phyloP scores from a whole-genome alignment of 768 basidiomycete genomes.

The Mycena vitilis region DNA sequence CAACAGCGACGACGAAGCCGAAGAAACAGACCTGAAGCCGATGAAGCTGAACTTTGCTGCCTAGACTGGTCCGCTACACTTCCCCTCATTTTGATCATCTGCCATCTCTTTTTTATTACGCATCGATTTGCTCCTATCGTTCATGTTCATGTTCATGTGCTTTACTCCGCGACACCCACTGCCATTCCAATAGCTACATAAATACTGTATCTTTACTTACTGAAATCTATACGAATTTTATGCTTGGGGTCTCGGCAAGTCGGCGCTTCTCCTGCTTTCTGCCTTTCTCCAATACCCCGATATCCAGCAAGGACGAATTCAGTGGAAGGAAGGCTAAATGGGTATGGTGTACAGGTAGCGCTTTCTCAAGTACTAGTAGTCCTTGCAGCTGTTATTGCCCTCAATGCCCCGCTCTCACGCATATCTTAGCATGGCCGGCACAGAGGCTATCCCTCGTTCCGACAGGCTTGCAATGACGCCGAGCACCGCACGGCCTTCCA shows the following conservation, averaged over 20 bases:
- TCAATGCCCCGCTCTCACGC: neutral
- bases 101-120: slow-evolving; percentile 1
- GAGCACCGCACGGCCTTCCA: too few relatives aligned
- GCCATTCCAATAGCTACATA: slow-evolving; percentile 21
- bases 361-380: too few relatives aligned
- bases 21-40: slow-evolving; percentile 9
- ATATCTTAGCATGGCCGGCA: too few relatives aligned
- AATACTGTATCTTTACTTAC: slow-evolving; percentile 28
- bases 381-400: neutral
- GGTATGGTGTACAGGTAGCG: too few relatives aligned
- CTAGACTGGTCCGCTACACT: slow-evolving; percentile 8
- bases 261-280: too few relatives aligned
- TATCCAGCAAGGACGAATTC: too few relatives aligned
- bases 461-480: too few relatives aligned
- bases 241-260: neutral
- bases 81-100: slow-evolving; percentile 5
- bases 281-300: too few relatives aligned
- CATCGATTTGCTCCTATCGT: slow-evolving; percentile 15
- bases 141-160: slow-evolving; percentile 17
- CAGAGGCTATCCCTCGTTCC: too few relatives aligned
- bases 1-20: slow-evolving; percentile 16
- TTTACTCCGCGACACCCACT: slow-evolving; percentile 30
- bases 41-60: slow-evolving; percentile 15
- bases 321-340: too few relatives aligned
- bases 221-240: slow-evolving; percentile 26